These are phyloP conservation scores for Pistacia vera DNA, from an alignment of 345 rosid species.

Conservation along the genomic window DNA sequence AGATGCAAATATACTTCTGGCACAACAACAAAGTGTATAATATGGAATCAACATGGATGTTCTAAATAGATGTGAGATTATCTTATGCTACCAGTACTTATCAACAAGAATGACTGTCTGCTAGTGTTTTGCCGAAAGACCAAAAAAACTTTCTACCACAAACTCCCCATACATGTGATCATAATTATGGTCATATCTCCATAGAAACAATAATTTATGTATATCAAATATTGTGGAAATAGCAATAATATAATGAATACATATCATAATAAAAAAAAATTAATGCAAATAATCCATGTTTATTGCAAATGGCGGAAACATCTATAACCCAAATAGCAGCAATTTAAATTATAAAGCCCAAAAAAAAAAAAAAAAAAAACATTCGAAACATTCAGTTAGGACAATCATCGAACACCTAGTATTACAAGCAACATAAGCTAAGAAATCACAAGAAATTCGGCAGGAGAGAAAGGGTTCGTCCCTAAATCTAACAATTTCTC, in stretches of 20 bases:
- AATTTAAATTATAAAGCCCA: neutral
- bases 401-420: slow-evolving; percentile 10
- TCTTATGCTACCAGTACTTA: neutral
- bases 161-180: neutral
- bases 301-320: neutral
- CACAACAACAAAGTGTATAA: neutral
- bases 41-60: neutral
- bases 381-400: slow-evolving; percentile 6
- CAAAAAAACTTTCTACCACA: neutral
- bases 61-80: neutral
- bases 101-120: neutral
- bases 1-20: too few species aligned
- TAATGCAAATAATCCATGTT: neutral
- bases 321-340: neutral
- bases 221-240: neutral
- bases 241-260: too few species aligned
- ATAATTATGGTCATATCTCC: neutral
- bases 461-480: neutral
- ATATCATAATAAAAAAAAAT: neutral
- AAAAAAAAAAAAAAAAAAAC: neutral
- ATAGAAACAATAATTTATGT: neutral
- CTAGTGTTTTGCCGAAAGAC: neutral
- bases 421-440: neutral
- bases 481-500: neutral
- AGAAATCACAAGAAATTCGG: neutral